phyloP scores from a whole-genome alignment of 148 eudicot species.

The Vaccinium macrocarpon region DNA sequence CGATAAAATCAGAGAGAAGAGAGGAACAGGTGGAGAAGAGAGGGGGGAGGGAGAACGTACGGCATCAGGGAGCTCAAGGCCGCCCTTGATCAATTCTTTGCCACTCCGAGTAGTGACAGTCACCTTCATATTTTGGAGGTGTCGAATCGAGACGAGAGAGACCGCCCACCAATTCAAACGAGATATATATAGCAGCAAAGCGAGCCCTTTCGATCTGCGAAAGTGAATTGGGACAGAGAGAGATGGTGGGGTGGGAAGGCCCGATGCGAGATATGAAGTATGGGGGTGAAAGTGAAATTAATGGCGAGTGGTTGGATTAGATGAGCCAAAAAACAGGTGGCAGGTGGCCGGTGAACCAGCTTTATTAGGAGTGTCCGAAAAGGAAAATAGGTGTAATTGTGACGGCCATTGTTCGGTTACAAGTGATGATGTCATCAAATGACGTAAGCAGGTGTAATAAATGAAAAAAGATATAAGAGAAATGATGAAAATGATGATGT shows the following conservation, averaged over 20 bases:
- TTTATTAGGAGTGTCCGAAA: too few species aligned
- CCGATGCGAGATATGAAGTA: too few species aligned
- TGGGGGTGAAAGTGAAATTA: too few species aligned
- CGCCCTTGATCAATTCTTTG: conserved; percentile 72
- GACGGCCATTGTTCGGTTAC: too few species aligned
- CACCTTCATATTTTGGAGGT: conserved; percentile 59
- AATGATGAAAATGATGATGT: too few species aligned
- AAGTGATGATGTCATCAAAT: too few species aligned
- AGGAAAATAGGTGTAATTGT: too few species aligned
- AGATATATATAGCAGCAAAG: neutral
- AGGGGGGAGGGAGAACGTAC: conserved; percentile 37
- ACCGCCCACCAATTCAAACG: neutral
- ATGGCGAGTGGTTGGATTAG: too few species aligned
- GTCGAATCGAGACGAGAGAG: neutral
- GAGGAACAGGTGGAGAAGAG: conserved; percentile 5
- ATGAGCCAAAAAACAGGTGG: too few species aligned
- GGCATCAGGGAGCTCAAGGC: conserved; percentile 61
- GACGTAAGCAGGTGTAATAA: too few species aligned
- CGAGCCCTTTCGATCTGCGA: neutral
- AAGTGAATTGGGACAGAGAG: neutral
- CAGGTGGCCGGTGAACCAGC: too few species aligned
- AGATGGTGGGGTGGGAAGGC: neutral
- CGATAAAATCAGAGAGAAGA: neutral
- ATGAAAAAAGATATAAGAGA: too few species aligned
- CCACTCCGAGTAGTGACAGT: conserved; percentile 72